phyloP scores from a whole-genome alignment of 202 grass and related monocot species.

The Digitaria exilis region DNA sequence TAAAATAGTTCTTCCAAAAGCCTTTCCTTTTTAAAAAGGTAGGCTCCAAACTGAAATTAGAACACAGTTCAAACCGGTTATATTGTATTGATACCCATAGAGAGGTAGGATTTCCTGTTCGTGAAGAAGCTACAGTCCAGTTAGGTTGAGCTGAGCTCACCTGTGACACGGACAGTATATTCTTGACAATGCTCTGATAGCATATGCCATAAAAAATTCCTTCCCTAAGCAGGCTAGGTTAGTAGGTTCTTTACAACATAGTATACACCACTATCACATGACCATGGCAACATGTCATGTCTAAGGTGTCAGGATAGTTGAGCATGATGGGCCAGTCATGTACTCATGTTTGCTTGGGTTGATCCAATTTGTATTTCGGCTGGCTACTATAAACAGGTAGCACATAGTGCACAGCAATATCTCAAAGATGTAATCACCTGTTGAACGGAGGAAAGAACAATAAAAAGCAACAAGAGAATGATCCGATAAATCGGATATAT shows the following conservation, averaged over 20 bases:
- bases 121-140: constrained; percentile 19
- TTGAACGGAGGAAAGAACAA: background rate
- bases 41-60: background rate
- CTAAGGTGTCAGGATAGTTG: background rate
- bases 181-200: background rate
- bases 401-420: background rate
- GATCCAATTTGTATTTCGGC: background rate
- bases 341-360: constrained; percentile 12
- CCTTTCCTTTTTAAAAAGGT: background rate
- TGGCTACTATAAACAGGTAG: constrained; percentile 16
- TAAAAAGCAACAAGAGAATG: background rate
- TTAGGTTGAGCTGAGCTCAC: constrained; percentile 7
- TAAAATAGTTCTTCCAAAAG: background rate
- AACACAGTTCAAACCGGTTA: background rate
- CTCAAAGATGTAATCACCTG: background rate
- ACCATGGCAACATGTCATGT: background rate
- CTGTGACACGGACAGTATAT: background rate
- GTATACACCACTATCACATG: background rate
- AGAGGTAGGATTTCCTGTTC: background rate
- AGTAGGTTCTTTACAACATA: background rate
- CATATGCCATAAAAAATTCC: constrained; percentile 5
- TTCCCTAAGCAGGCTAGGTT: background rate
- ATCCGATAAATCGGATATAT: background rate
- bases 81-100: background rate
- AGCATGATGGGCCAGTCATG: background rate